A percentile compares a stretch with the other conserved stretches of the same genome.
Evolutionary conservation across 805 yeast genomes (phyloP).

Genomic region (Tetrapisispora arboricola): DNA sequence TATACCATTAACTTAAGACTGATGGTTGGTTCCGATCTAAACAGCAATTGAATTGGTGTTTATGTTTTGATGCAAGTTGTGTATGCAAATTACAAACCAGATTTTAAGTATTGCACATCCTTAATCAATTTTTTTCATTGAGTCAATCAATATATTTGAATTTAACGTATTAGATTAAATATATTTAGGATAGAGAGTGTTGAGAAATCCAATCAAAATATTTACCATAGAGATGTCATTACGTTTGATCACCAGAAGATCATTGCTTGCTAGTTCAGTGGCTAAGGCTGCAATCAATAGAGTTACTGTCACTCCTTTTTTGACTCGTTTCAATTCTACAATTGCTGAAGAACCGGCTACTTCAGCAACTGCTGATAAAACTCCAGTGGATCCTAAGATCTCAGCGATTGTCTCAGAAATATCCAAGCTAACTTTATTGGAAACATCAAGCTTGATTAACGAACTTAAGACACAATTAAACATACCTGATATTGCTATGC

Average conservation of each 20-base stretch:
- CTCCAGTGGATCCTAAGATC: constrained; percentile 78
- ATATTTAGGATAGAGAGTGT: too few relatives aligned
- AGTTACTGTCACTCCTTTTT: not conserved
- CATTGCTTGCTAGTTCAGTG: constrained; percentile 4
- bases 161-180: too few relatives aligned
- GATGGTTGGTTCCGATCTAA: too few relatives aligned
- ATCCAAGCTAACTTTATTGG: constrained; percentile 80
- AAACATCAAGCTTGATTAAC: constrained; percentile 76
- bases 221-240: constrained; percentile 5
- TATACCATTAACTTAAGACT: too few relatives aligned
- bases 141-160: too few relatives aligned
- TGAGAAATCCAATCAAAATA: too few relatives aligned
- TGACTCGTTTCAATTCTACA: constrained; percentile 6
- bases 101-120: too few relatives aligned
- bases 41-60: too few relatives aligned
- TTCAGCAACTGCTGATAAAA: not conserved
- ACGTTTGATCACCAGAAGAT: constrained; percentile 15
- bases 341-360: constrained; percentile 1
- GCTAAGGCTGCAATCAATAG: not conserved
- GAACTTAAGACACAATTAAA: constrained; percentile 76
- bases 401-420: constrained; percentile 80
- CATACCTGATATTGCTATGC: constrained; percentile 75
- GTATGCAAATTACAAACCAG: too few relatives aligned
- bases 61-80: too few relatives aligned
- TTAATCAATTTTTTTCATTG: too few relatives aligned